Percentiles rank a stretch among this genome's conserved stretches.
Conservation (phyloP, 257 asterid genomes). For the Dorcoceras hygrometricum region DNA sequence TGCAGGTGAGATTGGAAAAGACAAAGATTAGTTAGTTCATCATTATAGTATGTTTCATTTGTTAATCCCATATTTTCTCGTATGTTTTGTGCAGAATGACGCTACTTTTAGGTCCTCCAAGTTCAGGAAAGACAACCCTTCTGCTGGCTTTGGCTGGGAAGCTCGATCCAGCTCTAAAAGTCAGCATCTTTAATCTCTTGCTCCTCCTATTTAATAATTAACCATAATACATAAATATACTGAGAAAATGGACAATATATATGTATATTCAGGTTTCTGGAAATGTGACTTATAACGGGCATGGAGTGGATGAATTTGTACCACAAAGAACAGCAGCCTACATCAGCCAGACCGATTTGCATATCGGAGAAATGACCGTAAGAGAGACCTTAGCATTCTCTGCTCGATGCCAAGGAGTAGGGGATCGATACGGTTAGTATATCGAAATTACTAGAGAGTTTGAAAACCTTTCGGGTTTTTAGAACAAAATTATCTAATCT, state of each 20-base stretch:
- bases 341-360: conserved; percentile 63
- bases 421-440: conserved; percentile 58
- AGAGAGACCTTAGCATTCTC: conserved; percentile 72
- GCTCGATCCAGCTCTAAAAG: conserved; percentile 50
- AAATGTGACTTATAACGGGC: conserved; percentile 54
- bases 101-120: conserved; percentile 63
- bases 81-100: conserved; percentile 34
- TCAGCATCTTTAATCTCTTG: conserved; percentile 11
- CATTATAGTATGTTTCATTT: no score
- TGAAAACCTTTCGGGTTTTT: not conserved
- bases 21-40: no score
- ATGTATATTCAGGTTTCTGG: conserved; percentile 37
- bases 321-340: conserved; percentile 66
- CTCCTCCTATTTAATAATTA: no score
- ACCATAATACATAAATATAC: not conserved
- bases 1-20: conserved; percentile 24
- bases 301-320: conserved; percentile 51
- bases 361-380: conserved; percentile 75
- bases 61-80: no score
- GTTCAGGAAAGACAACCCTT: conserved; percentile 56
- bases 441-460: not conserved
- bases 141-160: conserved; percentile 69
- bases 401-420: conserved; percentile 75
- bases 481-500: not conserved
- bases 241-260: not conserved